A percentile compares a stretch with the other conserved stretches of the same genome.
Conservation (phyloP, 306 rosid species). For the Prunus davidiana region DNA sequence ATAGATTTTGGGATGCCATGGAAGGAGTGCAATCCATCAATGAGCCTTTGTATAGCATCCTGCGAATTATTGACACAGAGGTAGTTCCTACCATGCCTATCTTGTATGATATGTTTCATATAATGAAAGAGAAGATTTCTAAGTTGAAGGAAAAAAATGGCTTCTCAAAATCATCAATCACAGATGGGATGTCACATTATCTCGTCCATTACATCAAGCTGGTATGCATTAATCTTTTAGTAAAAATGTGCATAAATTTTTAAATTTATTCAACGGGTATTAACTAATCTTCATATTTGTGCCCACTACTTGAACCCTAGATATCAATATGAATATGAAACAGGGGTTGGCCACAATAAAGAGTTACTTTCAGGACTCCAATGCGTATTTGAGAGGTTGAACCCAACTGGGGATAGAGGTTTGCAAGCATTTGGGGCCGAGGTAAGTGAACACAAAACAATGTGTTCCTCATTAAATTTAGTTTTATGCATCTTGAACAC, state of each 20-base stretch:
- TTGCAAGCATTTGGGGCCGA: not conserved
- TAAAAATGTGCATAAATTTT: no score
- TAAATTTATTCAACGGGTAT: no score
- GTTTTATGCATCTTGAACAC: no score
- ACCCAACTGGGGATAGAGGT: not conserved
- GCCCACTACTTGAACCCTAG: not conserved
- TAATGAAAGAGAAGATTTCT: not conserved
- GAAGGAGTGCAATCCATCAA: not conserved
- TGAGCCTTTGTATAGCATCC: not conserved
- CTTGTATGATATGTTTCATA: not conserved
- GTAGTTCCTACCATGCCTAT: not conserved
- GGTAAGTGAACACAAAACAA: not conserved
- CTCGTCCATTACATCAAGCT: no score
- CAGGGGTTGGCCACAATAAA: not conserved
- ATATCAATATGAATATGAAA: not conserved
- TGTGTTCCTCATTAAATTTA: no score
- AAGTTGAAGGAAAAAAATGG: not conserved
- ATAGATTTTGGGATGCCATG: not conserved
- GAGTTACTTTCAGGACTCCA: no score
- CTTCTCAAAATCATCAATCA: not conserved
- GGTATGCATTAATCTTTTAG: not conserved
- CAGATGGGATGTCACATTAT: no score
- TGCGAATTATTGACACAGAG: not conserved
- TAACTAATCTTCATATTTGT: not conserved
- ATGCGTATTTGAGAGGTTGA: not conserved